A percentile compares a stretch with the other conserved stretches of the same genome.
phyloP scores from a whole-genome alignment of 768 basidiomycete genomes.

The Dioszegia hungarica region DNA sequence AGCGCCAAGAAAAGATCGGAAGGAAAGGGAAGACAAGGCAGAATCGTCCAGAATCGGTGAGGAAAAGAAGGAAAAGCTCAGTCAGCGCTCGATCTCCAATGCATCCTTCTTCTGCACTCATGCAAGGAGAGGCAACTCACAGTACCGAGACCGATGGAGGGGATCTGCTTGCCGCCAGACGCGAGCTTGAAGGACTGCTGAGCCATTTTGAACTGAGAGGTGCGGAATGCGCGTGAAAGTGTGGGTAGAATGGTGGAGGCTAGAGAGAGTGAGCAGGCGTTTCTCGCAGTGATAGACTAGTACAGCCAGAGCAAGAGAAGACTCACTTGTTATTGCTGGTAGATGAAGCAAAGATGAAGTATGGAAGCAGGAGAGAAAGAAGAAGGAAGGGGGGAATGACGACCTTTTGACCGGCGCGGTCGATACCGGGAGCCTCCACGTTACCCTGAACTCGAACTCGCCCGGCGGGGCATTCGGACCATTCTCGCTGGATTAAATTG shows the following conservation, averaged over 20 bases:
- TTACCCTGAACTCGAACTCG: too few relatives aligned
- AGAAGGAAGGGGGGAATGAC: neutral
- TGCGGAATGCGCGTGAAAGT: conserved; percentile 9
- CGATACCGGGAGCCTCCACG: too few relatives aligned
- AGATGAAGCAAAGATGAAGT: neutral
- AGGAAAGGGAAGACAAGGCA: neutral
- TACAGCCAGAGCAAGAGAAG: neutral
- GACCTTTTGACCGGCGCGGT: too few relatives aligned
- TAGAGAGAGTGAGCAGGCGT: neutral
- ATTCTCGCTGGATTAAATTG: too few relatives aligned
- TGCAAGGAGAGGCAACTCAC: conserved; percentile 20
- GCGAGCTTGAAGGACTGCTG: conserved; percentile 41
- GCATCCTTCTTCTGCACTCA: neutral
- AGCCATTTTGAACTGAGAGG: conserved; percentile 21
- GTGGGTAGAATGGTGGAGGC: conserved; percentile 8
- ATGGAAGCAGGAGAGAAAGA: too few relatives aligned
- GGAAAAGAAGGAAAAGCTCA: conserved; percentile 1
- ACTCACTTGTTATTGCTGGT: neutral
- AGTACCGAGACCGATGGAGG: conserved; percentile 64
- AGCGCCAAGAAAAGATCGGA: neutral
- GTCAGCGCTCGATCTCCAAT: neutral
- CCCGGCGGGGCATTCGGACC: too few relatives aligned
- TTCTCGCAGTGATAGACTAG: too few relatives aligned
- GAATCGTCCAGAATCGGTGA: neutral
- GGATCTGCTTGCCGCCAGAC: conserved; percentile 61